phyloP scores from a whole-genome alignment of 352 stramenopile genomes.

The Phytophthora meadii region DNA sequence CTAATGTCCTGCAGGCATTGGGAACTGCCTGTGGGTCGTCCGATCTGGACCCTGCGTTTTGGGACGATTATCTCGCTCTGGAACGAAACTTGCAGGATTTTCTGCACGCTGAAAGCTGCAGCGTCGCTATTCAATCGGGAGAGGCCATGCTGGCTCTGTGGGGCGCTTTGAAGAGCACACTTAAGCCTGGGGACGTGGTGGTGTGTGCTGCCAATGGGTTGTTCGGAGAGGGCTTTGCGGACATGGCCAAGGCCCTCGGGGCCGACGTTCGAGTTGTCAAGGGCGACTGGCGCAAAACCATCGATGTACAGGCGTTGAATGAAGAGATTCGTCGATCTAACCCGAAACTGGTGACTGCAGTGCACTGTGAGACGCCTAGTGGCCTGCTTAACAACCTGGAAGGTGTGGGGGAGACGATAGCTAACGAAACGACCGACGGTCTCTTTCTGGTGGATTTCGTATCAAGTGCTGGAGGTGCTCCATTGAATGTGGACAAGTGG shows the following conservation, averaged over 20 bases:
- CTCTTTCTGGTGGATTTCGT: conserved; percentile 69
- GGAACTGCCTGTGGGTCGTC: conserved; percentile 46
- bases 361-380: conserved; percentile 65
- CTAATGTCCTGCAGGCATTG: conserved; percentile 46
- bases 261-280: conserved; percentile 50
- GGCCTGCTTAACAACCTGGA: conserved; percentile 53
- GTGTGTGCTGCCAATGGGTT: conserved; percentile 57
- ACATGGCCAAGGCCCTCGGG: conserved; percentile 50
- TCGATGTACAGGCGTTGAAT: conserved; percentile 46
- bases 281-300: conserved; percentile 47
- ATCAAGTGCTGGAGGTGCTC: conserved; percentile 49
- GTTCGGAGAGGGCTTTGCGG: conserved; percentile 58
- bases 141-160: conserved; percentile 66
- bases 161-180: conserved; percentile 58
- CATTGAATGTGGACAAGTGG: conserved; percentile 47
- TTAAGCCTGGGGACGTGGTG: conserved; percentile 49
- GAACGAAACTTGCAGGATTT: conserved; percentile 44
- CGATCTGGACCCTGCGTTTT: conserved; percentile 60
- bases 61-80: conserved; percentile 58
- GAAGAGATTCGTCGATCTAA: conserved; percentile 46
- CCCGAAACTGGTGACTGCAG: conserved; percentile 58
- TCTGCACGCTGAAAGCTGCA: conserved; percentile 41
- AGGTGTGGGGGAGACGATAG: conserved; percentile 49
- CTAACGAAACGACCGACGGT: conserved; percentile 51
- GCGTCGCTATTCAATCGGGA: conserved; percentile 59